phyloP scores from a whole-genome alignment of 176 grass and related monocot genomes.

The Calamus simplicifolius region DNA sequence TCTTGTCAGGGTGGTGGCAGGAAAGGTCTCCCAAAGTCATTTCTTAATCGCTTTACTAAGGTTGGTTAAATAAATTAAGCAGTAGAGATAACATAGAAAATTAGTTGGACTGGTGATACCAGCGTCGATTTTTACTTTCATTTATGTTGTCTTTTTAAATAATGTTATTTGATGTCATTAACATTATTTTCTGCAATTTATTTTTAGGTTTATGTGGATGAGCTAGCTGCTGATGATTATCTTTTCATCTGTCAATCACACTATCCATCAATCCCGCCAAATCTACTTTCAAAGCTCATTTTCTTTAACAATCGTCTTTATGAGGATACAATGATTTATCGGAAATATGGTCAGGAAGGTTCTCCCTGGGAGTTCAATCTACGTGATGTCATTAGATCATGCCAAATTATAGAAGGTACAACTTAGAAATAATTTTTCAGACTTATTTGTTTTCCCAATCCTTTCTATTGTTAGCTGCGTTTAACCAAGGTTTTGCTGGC shows the following conservation, averaged over 20 bases:
- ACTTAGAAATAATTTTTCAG: too few species aligned
- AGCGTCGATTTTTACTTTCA: too few species aligned
- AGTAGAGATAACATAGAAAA: too few species aligned
- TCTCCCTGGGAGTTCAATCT: slow-evolving; percentile 99
- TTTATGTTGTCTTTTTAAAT: too few species aligned
- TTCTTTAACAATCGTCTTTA: slow-evolving; percentile 62
- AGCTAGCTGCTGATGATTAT: slow-evolving; percentile 80
- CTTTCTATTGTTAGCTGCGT: too few species aligned
- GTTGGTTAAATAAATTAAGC: slow-evolving; percentile 19
- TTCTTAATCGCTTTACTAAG: slow-evolving; percentile 93
- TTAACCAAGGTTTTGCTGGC: too few species aligned
- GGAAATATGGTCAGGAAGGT: slow-evolving; percentile 83
- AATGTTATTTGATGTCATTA: too few species aligned
- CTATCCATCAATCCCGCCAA: slow-evolving; percentile 36
- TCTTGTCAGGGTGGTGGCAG: slow-evolving; percentile 85
- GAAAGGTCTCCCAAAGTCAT: slow-evolving; percentile 86
- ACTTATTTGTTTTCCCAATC: too few species aligned
- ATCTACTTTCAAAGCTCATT: slow-evolving; percentile 63
- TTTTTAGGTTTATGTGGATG: slow-evolving; percentile 70
- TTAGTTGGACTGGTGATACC: too few species aligned
- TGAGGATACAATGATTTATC: slow-evolving; percentile 74
- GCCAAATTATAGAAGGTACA: slow-evolving; percentile 58
- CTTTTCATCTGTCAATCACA: slow-evolving; percentile 53
- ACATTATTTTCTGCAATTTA: too few species aligned
- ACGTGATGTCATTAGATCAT: slow-evolving; percentile 87